These are phyloP conservation scores for Eimeria falciformis DNA, from an alignment of 169 alveolate species.

Conservation along the genomic window DNA sequence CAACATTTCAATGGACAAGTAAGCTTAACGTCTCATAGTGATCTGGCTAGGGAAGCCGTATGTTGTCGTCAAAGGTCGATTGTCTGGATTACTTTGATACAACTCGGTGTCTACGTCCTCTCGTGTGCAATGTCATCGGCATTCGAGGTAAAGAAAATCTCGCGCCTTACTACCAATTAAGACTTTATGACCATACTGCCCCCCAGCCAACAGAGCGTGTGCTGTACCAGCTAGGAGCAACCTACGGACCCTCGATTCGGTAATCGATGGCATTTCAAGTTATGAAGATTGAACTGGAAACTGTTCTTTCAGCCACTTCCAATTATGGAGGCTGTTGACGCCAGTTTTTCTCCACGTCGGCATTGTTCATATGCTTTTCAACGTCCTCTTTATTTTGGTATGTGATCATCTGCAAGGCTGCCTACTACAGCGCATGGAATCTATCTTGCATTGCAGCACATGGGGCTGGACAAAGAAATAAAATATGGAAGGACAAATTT, in stretches of 20 bases:
- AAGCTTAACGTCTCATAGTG: neutral
- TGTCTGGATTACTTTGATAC: constrained; percentile 48
- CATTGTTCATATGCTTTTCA: constrained; percentile 84
- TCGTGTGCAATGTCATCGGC: constrained; percentile 72
- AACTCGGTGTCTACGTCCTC: constrained; percentile 46
- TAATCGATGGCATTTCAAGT: neutral
- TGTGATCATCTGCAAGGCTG: neutral
- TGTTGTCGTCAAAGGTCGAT: constrained; percentile 44
- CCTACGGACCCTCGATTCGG: constrained; percentile 72
- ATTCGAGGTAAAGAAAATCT: constrained; percentile 19
- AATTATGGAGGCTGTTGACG: constrained; percentile 84
- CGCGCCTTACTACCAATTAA: too few species aligned
- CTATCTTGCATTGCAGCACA: constrained; percentile 10
- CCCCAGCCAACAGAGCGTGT: constrained; percentile 65
- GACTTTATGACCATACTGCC: neutral
- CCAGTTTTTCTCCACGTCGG: constrained; percentile 87
- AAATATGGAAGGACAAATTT: constrained; percentile 55
- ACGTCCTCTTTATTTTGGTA: constrained; percentile 81
- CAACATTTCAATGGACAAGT: constrained; percentile 61
- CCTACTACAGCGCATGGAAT: neutral
- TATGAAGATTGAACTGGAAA: neutral
- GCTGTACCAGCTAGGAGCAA: constrained; percentile 69
- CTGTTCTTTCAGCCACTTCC: constrained; percentile 61
- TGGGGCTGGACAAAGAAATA: constrained; percentile 63
- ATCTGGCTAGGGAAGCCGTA: neutral